Conservation (phyloP, 371 early-diverging fungal genomes). For the Apophysomyces trapeziformis region DNA sequence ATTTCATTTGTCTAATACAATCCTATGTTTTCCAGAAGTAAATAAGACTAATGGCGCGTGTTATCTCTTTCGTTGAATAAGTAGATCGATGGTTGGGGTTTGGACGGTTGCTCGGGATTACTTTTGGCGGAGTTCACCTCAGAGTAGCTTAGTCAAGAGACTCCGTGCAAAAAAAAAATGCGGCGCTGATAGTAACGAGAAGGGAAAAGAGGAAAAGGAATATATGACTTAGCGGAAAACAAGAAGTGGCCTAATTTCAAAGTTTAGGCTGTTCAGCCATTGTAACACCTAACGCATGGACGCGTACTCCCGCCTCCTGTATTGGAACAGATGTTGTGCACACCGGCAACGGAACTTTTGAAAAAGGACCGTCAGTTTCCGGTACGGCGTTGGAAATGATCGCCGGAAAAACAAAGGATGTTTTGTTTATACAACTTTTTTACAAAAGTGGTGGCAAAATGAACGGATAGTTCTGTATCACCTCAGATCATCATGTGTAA, state of each 20-base stretch:
- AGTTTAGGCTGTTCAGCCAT: background rate
- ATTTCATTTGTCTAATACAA: too few species aligned
- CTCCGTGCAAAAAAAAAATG: background rate
- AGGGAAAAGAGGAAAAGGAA: background rate
- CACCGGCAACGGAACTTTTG: background rate
- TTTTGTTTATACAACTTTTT: slow-evolving; percentile 5
- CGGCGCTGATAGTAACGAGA: background rate
- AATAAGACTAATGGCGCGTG: too few species aligned
- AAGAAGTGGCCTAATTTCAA: background rate
- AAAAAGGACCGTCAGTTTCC: background rate
- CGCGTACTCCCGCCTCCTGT: too few species aligned
- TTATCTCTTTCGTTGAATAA: too few species aligned
- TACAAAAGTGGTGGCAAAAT: background rate
- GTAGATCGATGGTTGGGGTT: background rate
- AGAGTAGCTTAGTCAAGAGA: background rate
- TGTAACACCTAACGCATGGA: too few species aligned
- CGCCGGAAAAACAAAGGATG: background rate
- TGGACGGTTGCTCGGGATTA: slow-evolving; percentile 3
- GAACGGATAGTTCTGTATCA: background rate
- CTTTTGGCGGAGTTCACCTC: background rate
- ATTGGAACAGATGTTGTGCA: too few species aligned
- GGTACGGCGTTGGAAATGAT: background rate
- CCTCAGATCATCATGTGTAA: background rate
- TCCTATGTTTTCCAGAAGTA: too few species aligned
- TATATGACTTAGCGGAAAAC: too few species aligned